A percentile compares a stretch with the other conserved stretches of the same genome.
phyloP scores from a whole-genome alignment of 2,329 filamentous ascomycete species.

The Emericellopsis atlantica region DNA sequence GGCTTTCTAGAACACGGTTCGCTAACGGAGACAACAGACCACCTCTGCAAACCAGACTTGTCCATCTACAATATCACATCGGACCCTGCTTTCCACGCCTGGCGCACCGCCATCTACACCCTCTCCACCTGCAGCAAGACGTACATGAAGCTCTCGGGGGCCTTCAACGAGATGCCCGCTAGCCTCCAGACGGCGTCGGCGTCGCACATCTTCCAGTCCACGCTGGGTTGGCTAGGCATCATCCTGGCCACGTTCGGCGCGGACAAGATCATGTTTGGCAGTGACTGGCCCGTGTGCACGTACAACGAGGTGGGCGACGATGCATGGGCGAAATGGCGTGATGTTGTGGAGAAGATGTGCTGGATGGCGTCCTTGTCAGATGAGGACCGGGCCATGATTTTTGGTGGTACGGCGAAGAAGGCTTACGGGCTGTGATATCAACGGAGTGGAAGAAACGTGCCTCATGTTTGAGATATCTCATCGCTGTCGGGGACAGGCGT shows the following conservation, averaged over 20 bases:
- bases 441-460: background rate
- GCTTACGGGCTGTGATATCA: constrained; percentile 46
- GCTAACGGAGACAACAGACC: constrained; percentile 40
- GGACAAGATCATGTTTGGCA: constrained; percentile 72
- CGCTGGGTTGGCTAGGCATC: constrained; percentile 60
- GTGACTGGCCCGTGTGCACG: constrained; percentile 89
- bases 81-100: constrained; percentile 50
- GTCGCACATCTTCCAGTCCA: constrained; percentile 46
- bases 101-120: constrained; percentile 55
- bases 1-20: background rate
- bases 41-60: constrained; percentile 81
- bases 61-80: constrained; percentile 42
- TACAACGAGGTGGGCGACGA: constrained; percentile 31
- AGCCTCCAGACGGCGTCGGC: constrained; percentile 33
- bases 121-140: constrained; percentile 52
- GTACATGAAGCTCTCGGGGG: constrained; percentile 90
- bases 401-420: constrained; percentile 57
- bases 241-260: constrained; percentile 62
- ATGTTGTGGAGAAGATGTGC: constrained; percentile 56
- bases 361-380: constrained; percentile 47
- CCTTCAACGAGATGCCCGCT: constrained; percentile 65
- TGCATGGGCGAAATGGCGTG: constrained; percentile 67
- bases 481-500: no score
- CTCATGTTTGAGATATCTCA: no score
- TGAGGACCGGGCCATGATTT: constrained; percentile 54